Conservation (phyloP, 768 basidiomycete species). For the Pisolithus marmoratus region DNA sequence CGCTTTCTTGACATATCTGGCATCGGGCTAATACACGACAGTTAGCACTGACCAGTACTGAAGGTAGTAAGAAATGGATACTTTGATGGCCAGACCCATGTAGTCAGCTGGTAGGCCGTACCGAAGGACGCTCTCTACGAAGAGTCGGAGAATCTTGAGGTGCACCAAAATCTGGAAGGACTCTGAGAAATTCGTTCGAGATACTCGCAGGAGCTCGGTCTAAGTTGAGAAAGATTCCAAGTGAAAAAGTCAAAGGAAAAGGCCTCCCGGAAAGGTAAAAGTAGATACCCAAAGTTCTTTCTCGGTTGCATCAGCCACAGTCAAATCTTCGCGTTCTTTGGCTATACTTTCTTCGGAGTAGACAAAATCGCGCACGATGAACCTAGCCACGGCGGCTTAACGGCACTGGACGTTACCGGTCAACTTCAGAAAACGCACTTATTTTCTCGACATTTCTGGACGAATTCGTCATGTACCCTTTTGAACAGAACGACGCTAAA, state of each 20-base stretch:
- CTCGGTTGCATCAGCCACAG: conserved; percentile 77
- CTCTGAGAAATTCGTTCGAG: conserved; percentile 96
- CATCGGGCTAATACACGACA: conserved; percentile 59
- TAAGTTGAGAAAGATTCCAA: conserved; percentile 24
- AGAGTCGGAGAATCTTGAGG: conserved; percentile 84
- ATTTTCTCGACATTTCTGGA: conserved; percentile 91
- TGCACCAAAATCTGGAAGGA: conserved; percentile 92
- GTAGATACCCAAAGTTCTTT: conserved; percentile 90
- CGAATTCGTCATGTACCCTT: conserved; percentile 86
- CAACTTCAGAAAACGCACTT: conserved; percentile 51
- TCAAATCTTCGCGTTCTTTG: conserved; percentile 78
- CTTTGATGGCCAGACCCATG: conserved; percentile 75
- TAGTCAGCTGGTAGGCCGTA: conserved; percentile 96
- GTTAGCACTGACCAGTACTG: not conserved
- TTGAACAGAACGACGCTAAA: conserved; percentile 86
- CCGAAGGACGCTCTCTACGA: conserved; percentile 91
- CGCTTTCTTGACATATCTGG: conserved; percentile 76
- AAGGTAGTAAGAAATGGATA: conserved; percentile 17
- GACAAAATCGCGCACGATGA: conserved; percentile 90
- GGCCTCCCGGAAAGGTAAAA: not conserved
- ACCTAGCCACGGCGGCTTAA: conserved; percentile 42
- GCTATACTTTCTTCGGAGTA: conserved; percentile 78
- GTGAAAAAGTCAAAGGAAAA: not conserved
- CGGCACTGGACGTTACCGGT: not conserved
- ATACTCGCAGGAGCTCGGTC: conserved; percentile 87